Conservation (phyloP, 139 green algal species). For the Closterium sp. region DNA sequence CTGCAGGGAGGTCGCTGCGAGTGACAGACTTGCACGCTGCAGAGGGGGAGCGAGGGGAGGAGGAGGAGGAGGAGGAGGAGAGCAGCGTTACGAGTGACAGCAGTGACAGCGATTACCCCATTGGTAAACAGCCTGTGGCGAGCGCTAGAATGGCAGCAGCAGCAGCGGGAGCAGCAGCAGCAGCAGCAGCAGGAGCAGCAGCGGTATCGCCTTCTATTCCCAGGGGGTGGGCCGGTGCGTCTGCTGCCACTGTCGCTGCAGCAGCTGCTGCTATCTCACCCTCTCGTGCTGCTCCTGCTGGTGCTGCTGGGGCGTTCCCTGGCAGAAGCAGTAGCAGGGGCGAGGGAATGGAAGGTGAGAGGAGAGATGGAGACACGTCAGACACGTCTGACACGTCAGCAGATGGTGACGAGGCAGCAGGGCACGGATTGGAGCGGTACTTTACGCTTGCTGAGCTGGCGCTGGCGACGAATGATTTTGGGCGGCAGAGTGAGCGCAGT, state of each 20-base stretch:
- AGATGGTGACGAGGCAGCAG: not conserved
- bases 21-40: too few relatives aligned
- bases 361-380: not conserved
- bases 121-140: not conserved
- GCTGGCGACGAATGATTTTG: slow-evolving; percentile 24
- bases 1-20: too few relatives aligned
- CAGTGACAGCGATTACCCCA: not conserved
- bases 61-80: too few relatives aligned
- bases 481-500: slow-evolving; percentile 9
- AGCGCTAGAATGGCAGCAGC: not conserved
- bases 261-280: not conserved
- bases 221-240: not conserved
- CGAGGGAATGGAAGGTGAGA: too few relatives aligned
- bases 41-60: too few relatives aligned
- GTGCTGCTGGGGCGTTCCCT: not conserved
- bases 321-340: not conserved
- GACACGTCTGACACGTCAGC: not conserved
- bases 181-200: not conserved
- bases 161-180: not conserved
- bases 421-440: not conserved
- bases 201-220: not conserved
- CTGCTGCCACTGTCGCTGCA: not conserved
- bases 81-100: too few relatives aligned
- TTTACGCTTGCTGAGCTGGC: slow-evolving; percentile 17
- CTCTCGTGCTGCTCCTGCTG: not conserved